phyloP scores from a whole-genome alignment of 495 filamentous ascomycete species.

The Talaromyces wortmannii region DNA sequence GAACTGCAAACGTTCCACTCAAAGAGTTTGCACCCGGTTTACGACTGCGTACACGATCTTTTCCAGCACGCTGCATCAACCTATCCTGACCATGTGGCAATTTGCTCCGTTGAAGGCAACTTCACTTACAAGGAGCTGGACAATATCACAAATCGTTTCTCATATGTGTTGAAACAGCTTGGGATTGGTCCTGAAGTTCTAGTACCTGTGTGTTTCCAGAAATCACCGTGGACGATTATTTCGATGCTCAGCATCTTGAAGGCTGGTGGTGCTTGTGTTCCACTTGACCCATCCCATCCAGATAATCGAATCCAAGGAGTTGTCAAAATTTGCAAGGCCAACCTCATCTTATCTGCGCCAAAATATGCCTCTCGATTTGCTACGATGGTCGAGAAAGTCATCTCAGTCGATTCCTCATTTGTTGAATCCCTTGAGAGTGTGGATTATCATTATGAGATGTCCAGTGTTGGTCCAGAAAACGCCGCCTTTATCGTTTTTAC shows the following conservation, averaged over 20 bases:
- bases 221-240: constrained; percentile 30
- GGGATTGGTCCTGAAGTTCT: constrained; percentile 22
- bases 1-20: not conserved
- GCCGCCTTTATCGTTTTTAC: constrained; percentile 30
- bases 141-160: constrained; percentile 24
- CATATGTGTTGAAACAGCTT: constrained; percentile 20
- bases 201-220: constrained; percentile 39
- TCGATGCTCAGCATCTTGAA: constrained; percentile 34
- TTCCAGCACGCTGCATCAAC: not conserved
- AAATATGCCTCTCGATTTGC: constrained; percentile 12
- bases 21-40: not conserved
- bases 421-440: not conserved
- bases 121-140: constrained; percentile 40
- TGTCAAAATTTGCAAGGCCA: constrained; percentile 33
- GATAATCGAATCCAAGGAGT: constrained; percentile 34
- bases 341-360: constrained; percentile 35
- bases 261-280: constrained; percentile 39
- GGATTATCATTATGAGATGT: not conserved
- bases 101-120: constrained; percentile 33
- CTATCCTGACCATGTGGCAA: constrained; percentile 1
- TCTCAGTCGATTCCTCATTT: not conserved
- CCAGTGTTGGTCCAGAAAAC: not conserved
- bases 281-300: constrained; percentile 38
- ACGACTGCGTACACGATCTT: not conserved
- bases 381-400: constrained; percentile 30